Conservation (phyloP, 306 rosid species). For the Ziziphus jujuba region DNA sequence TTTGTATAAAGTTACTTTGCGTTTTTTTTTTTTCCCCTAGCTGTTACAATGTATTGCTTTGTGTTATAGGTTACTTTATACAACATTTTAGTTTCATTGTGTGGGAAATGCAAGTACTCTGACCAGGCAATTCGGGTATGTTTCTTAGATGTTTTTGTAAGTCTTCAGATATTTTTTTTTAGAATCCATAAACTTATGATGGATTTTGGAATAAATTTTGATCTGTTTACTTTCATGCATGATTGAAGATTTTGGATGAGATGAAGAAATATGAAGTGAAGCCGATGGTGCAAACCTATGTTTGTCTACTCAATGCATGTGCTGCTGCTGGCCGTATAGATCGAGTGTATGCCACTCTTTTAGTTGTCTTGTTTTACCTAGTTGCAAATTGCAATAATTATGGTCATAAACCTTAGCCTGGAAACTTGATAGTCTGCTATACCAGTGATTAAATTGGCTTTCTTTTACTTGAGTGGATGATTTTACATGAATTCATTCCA, state of each 20-base stretch:
- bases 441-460: not conserved
- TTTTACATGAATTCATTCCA: not conserved
- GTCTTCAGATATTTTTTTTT: not conserved
- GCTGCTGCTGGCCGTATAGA: conserved; percentile 83
- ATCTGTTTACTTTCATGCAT: conserved; percentile 3
- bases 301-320: conserved; percentile 88
- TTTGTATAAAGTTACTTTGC: no score
- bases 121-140: conserved; percentile 80
- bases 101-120: conserved; percentile 83
- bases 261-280: conserved; percentile 75
- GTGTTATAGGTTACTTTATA: conserved; percentile 62
- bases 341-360: conserved; percentile 65
- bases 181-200: not conserved
- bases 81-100: conserved; percentile 73
- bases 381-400: not conserved
- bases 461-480: not conserved
- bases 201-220: not conserved
- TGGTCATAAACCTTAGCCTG: not conserved
- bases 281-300: conserved; percentile 76
- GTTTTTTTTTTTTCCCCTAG: not conserved
- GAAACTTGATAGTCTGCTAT: not conserved
- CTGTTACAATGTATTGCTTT: conserved; percentile 8
- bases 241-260: conserved; percentile 77
- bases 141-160: not conserved
- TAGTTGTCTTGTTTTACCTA: not conserved